Base-by-base conservation (phyloP, 345 rosid species). In the Laguncularia racemosa region DNA sequence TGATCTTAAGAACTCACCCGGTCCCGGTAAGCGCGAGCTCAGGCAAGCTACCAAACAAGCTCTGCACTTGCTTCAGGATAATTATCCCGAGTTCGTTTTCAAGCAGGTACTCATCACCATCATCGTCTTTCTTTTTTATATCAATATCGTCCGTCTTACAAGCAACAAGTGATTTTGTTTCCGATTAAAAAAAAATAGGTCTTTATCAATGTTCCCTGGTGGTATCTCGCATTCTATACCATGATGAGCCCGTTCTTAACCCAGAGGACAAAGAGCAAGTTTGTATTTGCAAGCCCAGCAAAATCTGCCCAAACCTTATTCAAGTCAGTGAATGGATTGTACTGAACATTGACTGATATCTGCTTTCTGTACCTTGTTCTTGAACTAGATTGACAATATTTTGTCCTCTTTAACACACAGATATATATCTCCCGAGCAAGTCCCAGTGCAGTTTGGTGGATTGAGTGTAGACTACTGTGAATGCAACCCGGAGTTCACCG, bases 131-230 rank as follows among this genome's bases (percentile, higher is more conserved):
- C 5, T 23, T 23, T 23, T 23, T 23, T 23, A 0, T 23, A n/a
- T n/a, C n/a, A n/a, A n/a, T n/a, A n/a, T n/a, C n/a, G n/a, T 23
- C 2, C 5, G 28, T 6, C 28, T 23, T 23, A 23, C 28, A 23
- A 23, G 28, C 28, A 23, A 23, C 5, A 23, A n/a, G n/a, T n/a
- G n/a, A n/a, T n/a, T n/a, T n/a, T 33, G 40, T 33, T 33, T 2
- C 0, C 11, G 9, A 53, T 45, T 47, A 63, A 57, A 47, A 21
- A 60, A 46, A 28, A 65, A 20, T 53, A 92, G 98, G 76, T 92
- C 63, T 86, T 88, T 64, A 81, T 92, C 73, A 92, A 92, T 70
- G 98, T 92, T 15, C 96, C 96, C 12, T 92, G 98, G 98, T 92
- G 98, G 98, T 86, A 92, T 71, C 71, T 89, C 56, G 95, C 95